Conservation (phyloP, 2,329 filamentous ascomycete species). For the Diaporthe vaccinii region DNA sequence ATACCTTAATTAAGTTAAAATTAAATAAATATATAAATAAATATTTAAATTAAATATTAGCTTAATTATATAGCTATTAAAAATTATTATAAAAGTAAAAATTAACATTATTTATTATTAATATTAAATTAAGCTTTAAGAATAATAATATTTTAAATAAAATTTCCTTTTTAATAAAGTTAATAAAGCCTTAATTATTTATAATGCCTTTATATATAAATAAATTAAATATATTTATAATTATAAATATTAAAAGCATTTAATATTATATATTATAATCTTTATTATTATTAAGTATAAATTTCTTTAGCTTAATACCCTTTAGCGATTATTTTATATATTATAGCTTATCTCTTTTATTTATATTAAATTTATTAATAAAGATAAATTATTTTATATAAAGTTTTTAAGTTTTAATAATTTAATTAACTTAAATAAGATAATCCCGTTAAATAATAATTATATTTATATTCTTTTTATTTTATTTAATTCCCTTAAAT, state of each 20-base stretch:
- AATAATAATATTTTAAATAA: not conserved
- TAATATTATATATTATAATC: not conserved
- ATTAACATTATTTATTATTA: not conserved
- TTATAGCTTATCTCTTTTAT: not conserved
- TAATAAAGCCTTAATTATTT: not conserved
- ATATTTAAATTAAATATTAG: too few species aligned
- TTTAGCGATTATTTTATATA: not conserved
- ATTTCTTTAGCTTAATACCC: not conserved
- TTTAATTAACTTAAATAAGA: too few species aligned
- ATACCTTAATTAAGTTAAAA: too few species aligned
- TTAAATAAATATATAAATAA: too few species aligned
- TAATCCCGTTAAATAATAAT: not conserved
- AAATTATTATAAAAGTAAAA: not conserved
- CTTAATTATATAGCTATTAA: not conserved
- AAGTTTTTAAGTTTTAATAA: not conserved
- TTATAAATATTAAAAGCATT: not conserved
- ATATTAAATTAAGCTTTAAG: not conserved
- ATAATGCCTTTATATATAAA: not conserved
- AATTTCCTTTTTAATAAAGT: not conserved
- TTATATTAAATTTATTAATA: not conserved
- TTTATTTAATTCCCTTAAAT: not conserved
- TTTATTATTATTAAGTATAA: not conserved
- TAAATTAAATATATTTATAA: too few species aligned
- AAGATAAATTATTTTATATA: not conserved
- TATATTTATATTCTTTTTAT: not conserved